Percentiles rank a stretch among this genome's conserved stretches.
Conservation (phyloP, 2,329 filamentous ascomycete species). For the Claviceps sp. region DNA sequence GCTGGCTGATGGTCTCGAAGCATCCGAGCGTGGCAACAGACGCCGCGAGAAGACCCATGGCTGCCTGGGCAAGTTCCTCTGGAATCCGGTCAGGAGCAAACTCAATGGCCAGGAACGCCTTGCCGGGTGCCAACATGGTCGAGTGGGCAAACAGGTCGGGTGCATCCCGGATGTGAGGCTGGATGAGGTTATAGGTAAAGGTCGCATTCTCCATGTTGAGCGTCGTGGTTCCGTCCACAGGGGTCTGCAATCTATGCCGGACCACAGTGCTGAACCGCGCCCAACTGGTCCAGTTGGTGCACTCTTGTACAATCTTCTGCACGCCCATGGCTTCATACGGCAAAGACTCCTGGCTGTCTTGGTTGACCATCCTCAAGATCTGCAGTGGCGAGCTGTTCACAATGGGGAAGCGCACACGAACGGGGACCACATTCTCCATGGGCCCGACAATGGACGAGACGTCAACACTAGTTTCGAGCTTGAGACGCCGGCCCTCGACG, state of each 20-base stretch:
- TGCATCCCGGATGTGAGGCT: constrained; percentile 26
- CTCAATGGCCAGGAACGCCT: constrained; percentile 28
- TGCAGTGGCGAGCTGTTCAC: constrained; percentile 31
- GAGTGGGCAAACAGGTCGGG: constrained; percentile 34
- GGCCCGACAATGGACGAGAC: constrained; percentile 36
- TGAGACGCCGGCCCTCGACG: constrained; percentile 32
- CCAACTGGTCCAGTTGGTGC: constrained; percentile 40
- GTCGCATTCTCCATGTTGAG: constrained; percentile 31
- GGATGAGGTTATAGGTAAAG: constrained; percentile 30
- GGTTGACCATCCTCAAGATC: constrained; percentile 34
- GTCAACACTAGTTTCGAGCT: constrained; percentile 37
- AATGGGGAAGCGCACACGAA: constrained; percentile 33
- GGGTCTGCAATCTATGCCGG: constrained; percentile 27
- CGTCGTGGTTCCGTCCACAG: constrained; percentile 23
- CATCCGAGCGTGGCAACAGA: constrained; percentile 33
- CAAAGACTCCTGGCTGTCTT: constrained; percentile 32
- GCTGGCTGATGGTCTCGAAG: constrained; percentile 30
- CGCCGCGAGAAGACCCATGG: constrained; percentile 30
- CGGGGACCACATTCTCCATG: constrained; percentile 32
- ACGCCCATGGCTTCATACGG: constrained; percentile 38
- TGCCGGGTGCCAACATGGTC: constrained; percentile 20
- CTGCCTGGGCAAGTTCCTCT: constrained; percentile 27
- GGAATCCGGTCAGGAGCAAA: constrained; percentile 33
- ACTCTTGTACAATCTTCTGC: constrained; percentile 36
- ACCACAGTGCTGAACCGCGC: constrained; percentile 41